Percentiles rank a stretch among this genome's conserved stretches.
Evolutionary conservation across 1,284 basidiomycete species (phyloP).

Genomic region (Entoloma clypeatum): DNA sequence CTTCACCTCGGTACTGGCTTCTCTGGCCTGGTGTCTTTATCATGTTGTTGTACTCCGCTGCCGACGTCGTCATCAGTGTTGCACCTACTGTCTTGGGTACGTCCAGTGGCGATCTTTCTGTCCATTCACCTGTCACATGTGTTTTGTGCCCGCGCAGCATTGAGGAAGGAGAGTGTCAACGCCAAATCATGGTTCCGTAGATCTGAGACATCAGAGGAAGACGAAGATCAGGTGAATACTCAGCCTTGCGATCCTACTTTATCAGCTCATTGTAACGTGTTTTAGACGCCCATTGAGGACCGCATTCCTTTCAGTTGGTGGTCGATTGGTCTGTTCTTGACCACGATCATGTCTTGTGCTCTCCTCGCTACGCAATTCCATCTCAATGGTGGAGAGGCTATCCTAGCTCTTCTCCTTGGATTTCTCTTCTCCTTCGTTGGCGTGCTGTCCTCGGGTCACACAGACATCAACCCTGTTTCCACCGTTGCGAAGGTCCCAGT

Average conservation of each 20-base stretch:
- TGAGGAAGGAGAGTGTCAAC: slow-evolving; percentile 22
- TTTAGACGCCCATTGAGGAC: slow-evolving; percentile 47
- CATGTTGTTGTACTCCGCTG: slow-evolving; percentile 48
- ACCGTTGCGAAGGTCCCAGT: slow-evolving; percentile 57
- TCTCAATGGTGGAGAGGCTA: slow-evolving; percentile 56
- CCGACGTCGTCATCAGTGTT: slow-evolving; percentile 41
- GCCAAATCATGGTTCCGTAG: slow-evolving; percentile 28
- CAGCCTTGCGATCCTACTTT: too few relatives aligned
- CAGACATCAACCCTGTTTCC: slow-evolving; percentile 58
- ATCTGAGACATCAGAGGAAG: slow-evolving; percentile 31
- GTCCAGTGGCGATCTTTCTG: slow-evolving; percentile 12
- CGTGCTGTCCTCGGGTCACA: slow-evolving; percentile 56
- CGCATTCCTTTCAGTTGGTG: slow-evolving; percentile 57
- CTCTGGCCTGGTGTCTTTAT: slow-evolving; percentile 65
- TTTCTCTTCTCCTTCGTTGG: slow-evolving; percentile 71
- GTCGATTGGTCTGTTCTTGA: slow-evolving; percentile 45
- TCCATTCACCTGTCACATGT: not conserved
- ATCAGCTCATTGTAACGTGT: too few relatives aligned
- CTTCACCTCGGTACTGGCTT: slow-evolving; percentile 67
- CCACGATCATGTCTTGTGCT: slow-evolving; percentile 50
- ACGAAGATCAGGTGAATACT: slow-evolving; percentile 50
- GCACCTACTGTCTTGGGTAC: slow-evolving; percentile 30
- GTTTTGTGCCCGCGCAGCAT: slow-evolving; percentile 10
- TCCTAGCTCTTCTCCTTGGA: slow-evolving; percentile 54
- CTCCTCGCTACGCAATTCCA: slow-evolving; percentile 55